These are phyloP conservation scores for Lippia alba DNA, from an alignment of 305 asterid species.

Conservation along the genomic window DNA sequence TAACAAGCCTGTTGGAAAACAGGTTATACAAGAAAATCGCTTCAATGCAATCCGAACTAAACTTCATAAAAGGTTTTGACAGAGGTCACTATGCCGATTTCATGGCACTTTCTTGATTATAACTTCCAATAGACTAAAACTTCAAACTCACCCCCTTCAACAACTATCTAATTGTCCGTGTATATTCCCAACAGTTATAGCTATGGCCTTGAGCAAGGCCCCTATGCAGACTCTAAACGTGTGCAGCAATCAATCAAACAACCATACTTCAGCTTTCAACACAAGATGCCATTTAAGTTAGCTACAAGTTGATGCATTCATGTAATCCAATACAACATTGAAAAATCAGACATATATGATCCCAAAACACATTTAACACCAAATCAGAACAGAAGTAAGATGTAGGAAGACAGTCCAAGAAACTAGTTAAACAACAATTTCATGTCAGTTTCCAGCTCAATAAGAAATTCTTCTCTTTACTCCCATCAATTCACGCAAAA, in stretches of 20 bases:
- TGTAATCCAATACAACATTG: neutral
- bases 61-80: neutral
- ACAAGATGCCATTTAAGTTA: neutral
- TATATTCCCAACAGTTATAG: neutral
- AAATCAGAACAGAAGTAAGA: neutral
- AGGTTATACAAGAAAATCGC: neutral
- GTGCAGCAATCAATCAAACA: conserved; percentile 3
- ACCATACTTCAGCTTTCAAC: neutral
- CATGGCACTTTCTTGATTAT: neutral
- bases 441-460: neutral
- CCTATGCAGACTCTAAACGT: too few relatives aligned
- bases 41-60: neutral
- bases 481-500: too few relatives aligned
- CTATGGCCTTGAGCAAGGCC: neutral
- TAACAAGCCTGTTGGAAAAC: too few relatives aligned
- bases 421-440: too few relatives aligned
- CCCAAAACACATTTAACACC: neutral
- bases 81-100: too few relatives aligned
- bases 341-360: neutral
- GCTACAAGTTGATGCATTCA: neutral
- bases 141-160: neutral
- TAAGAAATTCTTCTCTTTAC: neutral
- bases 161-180: neutral
- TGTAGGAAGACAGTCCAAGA: neutral
- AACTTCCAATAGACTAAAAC: neutral